phyloP scores from a whole-genome alignment of 805 yeast genomes.

The Kodamaea kakaduensis region DNA sequence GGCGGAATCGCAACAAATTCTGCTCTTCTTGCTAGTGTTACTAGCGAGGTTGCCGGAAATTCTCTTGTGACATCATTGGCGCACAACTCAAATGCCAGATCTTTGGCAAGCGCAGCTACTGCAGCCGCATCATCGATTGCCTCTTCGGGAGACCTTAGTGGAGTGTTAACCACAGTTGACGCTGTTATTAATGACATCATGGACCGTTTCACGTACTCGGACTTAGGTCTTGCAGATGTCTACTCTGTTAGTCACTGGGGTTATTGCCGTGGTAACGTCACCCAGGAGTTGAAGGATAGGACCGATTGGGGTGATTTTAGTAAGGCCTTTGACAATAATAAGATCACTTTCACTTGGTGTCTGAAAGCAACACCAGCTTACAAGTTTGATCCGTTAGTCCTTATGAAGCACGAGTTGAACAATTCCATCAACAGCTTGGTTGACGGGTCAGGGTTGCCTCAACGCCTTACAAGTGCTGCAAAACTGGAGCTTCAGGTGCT shows the following conservation, averaged over 20 bases:
- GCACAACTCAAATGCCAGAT: background rate
- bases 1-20: constrained; percentile 1
- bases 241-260: constrained; percentile 42
- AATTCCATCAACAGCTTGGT: constrained; percentile 21
- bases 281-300: background rate
- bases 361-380: constrained; percentile 52
- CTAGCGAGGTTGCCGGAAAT: constrained; percentile 2
- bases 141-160: constrained; percentile 3
- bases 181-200: constrained; percentile 20
- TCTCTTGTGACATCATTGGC: background rate
- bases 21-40: background rate
- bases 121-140: constrained; percentile 8
- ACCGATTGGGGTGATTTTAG: constrained; percentile 8
- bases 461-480: constrained; percentile 13
- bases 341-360: constrained; percentile 45
- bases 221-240: constrained; percentile 39
- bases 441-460: constrained; percentile 22
- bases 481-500: constrained; percentile 19
- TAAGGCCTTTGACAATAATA: constrained; percentile 22
- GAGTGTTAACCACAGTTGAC: constrained; percentile 11
- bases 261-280: constrained; percentile 33
- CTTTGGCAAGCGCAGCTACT: constrained; percentile 5
- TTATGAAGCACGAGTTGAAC: constrained; percentile 32
- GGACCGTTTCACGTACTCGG: constrained; percentile 19
- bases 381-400: constrained; percentile 48